These are phyloP conservation scores for Rhizopogon sp. DNA, from an alignment of 768 basidiomycete species.

Conservation along the genomic window DNA sequence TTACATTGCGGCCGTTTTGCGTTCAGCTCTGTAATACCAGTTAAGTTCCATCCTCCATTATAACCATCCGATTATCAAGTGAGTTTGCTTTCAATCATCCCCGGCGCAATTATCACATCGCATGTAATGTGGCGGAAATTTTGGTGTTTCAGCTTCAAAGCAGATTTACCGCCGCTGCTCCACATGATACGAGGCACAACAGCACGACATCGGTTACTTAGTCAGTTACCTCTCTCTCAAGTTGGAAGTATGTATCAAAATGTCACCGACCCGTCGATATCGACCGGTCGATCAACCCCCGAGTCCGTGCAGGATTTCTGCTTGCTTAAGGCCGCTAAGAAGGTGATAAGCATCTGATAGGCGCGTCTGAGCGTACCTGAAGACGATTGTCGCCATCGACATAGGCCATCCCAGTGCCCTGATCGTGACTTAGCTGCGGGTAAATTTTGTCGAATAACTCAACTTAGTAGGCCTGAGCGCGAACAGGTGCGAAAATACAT, in stretches of 20 bases:
- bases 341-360: slow-evolving; percentile 4
- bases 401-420: not conserved
- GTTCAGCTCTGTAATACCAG: not conserved
- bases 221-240: not conserved
- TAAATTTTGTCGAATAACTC: no score
- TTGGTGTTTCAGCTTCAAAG: not conserved
- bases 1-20: not conserved
- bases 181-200: not conserved
- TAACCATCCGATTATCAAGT: not conserved
- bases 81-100: no score
- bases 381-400: not conserved
- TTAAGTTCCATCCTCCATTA: not conserved
- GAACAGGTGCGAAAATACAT: no score
- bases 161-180: not conserved
- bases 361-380: not conserved
- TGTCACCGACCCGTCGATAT: not conserved
- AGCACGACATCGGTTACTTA: not conserved
- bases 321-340: slow-evolving; percentile 1
- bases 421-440: no score
- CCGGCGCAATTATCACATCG: not conserved
- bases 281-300: not conserved
- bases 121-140: not conserved
- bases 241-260: not conserved
- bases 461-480: no score
- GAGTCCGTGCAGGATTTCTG: not conserved